Percentiles rank a stretch among this genome's conserved stretches.
Conservation (phyloP, 805 yeast genomes). For the Wickerhamomyces rabaulensis region DNA sequence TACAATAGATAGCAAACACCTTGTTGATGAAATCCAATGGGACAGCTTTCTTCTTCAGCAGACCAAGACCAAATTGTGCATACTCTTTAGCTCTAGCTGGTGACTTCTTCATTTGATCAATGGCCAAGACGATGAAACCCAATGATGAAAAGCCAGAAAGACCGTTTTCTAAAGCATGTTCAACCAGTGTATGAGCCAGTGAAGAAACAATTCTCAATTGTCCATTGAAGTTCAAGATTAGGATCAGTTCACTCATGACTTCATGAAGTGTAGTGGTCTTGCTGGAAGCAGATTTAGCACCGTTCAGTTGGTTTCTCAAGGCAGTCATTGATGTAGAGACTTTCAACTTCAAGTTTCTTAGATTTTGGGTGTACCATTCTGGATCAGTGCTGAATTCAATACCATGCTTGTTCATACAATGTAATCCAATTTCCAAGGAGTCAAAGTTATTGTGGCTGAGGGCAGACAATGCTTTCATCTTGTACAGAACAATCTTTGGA, state of each 20-base stretch:
- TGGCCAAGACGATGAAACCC: slow-evolving; percentile 36
- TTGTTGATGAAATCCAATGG: slow-evolving; percentile 31
- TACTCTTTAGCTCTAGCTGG: slow-evolving; percentile 36
- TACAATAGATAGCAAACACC: slow-evolving; percentile 37
- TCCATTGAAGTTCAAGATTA: slow-evolving; percentile 27
- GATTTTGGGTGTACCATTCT: slow-evolving; percentile 20
- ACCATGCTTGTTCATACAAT: slow-evolving; percentile 32
- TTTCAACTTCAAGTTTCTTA: slow-evolving; percentile 21
- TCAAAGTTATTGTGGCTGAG: background rate
- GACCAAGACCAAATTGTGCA: slow-evolving; percentile 32
- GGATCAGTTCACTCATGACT: slow-evolving; percentile 34
- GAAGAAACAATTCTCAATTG: slow-evolving; percentile 26
- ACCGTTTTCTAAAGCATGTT: slow-evolving; percentile 35
- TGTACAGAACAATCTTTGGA: slow-evolving; percentile 31
- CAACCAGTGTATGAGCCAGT: slow-evolving; percentile 29
- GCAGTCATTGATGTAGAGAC: slow-evolving; percentile 26
- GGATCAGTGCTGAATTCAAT: slow-evolving; percentile 28
- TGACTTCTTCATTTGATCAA: slow-evolving; percentile 27
- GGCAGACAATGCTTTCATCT: slow-evolving; percentile 28
- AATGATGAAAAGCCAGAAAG: slow-evolving; percentile 33
- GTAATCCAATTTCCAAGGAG: slow-evolving; percentile 23
- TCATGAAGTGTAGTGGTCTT: slow-evolving; percentile 32
- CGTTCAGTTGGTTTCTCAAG: slow-evolving; percentile 25
- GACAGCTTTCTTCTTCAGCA: slow-evolving; percentile 31
- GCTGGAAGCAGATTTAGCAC: slow-evolving; percentile 22